Evolutionary conservation across 2,329 filamentous ascomycete genomes (phyloP).

Genomic region (Pyrenochaeta sp.): DNA sequence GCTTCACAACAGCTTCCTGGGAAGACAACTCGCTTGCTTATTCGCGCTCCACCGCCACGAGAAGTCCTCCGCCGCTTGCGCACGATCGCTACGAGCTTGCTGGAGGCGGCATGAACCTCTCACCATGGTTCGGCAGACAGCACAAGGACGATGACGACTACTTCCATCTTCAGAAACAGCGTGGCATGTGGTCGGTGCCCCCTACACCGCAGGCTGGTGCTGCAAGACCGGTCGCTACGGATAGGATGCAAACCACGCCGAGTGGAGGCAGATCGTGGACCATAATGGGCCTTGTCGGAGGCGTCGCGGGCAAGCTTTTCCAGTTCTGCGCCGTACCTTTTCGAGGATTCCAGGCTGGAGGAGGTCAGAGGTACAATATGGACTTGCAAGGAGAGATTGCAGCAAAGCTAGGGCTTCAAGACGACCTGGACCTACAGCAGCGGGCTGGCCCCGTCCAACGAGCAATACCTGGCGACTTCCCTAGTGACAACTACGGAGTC

Average conservation of each 20-base stretch:
- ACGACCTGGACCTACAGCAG: conserved; percentile 24
- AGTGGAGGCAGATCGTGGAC: conserved; percentile 36
- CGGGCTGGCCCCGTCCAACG: conserved; percentile 29
- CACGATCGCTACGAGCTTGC: conserved; percentile 61
- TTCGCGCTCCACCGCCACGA: conserved; percentile 33
- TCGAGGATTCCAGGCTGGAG: conserved; percentile 85
- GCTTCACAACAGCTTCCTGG: conserved; percentile 27
- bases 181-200: conserved; percentile 45
- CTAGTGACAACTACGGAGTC: conserved; percentile 57
- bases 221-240: conserved; percentile 16
- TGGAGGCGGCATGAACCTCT: conserved; percentile 57
- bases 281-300: conserved; percentile 68
- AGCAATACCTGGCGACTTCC: conserved; percentile 63
- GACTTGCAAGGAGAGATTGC: conserved; percentile 42
- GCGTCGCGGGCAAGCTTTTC: conserved; percentile 79
- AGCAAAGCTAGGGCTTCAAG: conserved; percentile 29
- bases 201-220: conserved; percentile 30
- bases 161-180: conserved; percentile 47
- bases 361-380: conserved; percentile 74
- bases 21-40: conserved; percentile 19
- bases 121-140: conserved; percentile 47
- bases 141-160: conserved; percentile 53
- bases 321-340: conserved; percentile 82
- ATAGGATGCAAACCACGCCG: conserved; percentile 23
- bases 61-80: conserved; percentile 55